Base-by-base conservation (phyloP, 2,329 filamentous ascomycete species). In the Hymenoscyphus albidus region DNA sequence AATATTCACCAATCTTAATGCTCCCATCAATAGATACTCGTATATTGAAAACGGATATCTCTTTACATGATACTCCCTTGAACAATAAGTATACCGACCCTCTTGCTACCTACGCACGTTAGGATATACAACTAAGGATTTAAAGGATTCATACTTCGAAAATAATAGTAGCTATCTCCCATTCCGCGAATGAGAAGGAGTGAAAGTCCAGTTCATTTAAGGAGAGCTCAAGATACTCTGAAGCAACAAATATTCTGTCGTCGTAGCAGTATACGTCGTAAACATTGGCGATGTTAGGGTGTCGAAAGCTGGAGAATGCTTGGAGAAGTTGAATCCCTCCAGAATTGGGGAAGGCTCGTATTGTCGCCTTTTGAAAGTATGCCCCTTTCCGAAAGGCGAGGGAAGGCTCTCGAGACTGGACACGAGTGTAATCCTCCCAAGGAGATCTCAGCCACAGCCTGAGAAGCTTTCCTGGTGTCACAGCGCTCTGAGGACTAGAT, bases 261-360 rank as follows among this genome's bases (percentile, higher is more conserved):
- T 59, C 42, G 18, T 65, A 18, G 57, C 32, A 65, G 48, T 65
- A 65, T 54, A 65, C 48, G 18, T 65, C 63, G 27, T 65, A 56
- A 31, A 65, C 27, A 18, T 54, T 62, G 22, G 55, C 60, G 56
- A 65, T 62, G 32, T 65, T 65, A 44, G 60, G 63, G 39, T 65
- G 59, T 44, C 55, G 18, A 55, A 62, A 59, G 13, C 48, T 1
- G 16, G 60, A 62, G 35, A 65, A 42, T 16, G 44, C 51, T 44
- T 61, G 44, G 40, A 64, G 66, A 71, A 61, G 71, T 70, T 35
- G 67, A 22, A 64, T 51, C 4, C 35, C 51, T 51, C 62, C 62
- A 18, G 58, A 54, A 61, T 61, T 61, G 27, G 57, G 32, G 40
- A 55, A 61, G 42, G 40, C 61, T 32, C 54, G 32, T 51, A 62